A percentile compares a stretch with the other conserved stretches of the same genome.
Evolutionary conservation across 192 early-diverging fungal genomes (phyloP).

Genomic region (Coemansia sp.): DNA sequence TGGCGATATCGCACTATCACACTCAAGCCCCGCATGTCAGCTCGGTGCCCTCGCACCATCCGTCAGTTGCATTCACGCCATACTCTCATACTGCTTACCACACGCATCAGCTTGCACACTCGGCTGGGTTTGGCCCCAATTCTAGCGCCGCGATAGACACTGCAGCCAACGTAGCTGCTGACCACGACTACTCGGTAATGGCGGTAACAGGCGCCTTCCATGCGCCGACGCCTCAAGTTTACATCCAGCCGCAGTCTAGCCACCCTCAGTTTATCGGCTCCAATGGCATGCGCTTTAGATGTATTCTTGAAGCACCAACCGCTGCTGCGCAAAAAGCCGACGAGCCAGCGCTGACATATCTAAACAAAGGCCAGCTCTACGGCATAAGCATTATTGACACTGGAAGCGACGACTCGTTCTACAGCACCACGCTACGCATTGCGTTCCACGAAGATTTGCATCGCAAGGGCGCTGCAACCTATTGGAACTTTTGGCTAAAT

Average conservation of each 20-base stretch:
- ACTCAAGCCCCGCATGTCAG: constrained; percentile 20
- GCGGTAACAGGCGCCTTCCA: constrained; percentile 19
- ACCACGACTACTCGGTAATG: constrained; percentile 38
- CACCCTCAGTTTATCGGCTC: background rate
- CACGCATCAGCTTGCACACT: constrained; percentile 14
- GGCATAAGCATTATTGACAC: constrained; percentile 57
- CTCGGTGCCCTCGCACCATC: constrained; percentile 17
- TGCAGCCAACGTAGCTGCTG: constrained; percentile 4
- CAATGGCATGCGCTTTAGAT: constrained; percentile 38
- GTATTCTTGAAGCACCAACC: constrained; percentile 45
- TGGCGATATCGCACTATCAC: constrained; percentile 31
- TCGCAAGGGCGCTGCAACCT: constrained; percentile 60
- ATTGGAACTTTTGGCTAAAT: constrained; percentile 76
- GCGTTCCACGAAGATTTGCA: constrained; percentile 73
- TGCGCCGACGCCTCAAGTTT: constrained; percentile 7
- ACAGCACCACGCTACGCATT: constrained; percentile 60
- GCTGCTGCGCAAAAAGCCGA: constrained; percentile 53
- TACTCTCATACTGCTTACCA: constrained; percentile 40
- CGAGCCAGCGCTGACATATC: constrained; percentile 65
- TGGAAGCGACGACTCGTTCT: constrained; percentile 50
- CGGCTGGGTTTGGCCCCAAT: constrained; percentile 2
- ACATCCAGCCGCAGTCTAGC: constrained; percentile 11
- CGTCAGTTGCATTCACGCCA: constrained; percentile 14
- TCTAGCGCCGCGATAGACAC: constrained; percentile 19
- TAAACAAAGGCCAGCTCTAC: constrained; percentile 72